phyloP scores from a whole-genome alignment of 2,329 filamentous ascomycete genomes.

The Blastomyces percursus region DNA sequence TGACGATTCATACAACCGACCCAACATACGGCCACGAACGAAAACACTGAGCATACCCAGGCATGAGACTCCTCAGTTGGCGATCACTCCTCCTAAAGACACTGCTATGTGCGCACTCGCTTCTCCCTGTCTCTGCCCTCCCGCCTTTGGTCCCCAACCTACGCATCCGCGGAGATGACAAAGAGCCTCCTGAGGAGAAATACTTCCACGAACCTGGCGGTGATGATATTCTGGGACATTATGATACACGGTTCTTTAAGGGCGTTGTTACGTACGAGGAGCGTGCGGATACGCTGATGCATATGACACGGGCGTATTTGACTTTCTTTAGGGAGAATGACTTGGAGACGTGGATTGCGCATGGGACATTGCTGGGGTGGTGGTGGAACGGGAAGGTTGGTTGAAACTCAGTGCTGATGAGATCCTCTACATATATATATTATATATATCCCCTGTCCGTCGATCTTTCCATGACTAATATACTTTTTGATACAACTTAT shows the following conservation, averaged over 20 bases:
- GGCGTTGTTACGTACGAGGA: slow-evolving; percentile 54
- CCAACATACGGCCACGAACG: neutral
- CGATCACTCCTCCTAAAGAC: neutral
- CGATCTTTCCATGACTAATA: neutral
- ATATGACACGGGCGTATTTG: slow-evolving; percentile 66
- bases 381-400: slow-evolving; percentile 66
- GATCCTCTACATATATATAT: neutral
- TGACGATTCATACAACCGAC: neutral
- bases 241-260: slow-evolving; percentile 61
- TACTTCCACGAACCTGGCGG: slow-evolving; percentile 58
- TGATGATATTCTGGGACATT: slow-evolving; percentile 55
- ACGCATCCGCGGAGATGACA: neutral
- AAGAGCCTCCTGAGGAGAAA: slow-evolving; percentile 34
- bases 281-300: slow-evolving; percentile 53
- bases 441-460: neutral
- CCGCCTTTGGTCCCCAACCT: neutral
- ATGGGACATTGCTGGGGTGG: slow-evolving; percentile 75
- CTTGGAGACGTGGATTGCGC: slow-evolving; percentile 75
- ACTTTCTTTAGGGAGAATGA: slow-evolving; percentile 52
- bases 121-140: neutral
- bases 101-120: neutral
- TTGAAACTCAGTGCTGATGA: neutral
- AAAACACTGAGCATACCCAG: neutral
- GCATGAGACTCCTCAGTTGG: neutral
- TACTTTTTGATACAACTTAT: neutral